Base-by-base conservation (phyloP, 371 early-diverging fungal species). In the Syncephalastrum sp. region DNA sequence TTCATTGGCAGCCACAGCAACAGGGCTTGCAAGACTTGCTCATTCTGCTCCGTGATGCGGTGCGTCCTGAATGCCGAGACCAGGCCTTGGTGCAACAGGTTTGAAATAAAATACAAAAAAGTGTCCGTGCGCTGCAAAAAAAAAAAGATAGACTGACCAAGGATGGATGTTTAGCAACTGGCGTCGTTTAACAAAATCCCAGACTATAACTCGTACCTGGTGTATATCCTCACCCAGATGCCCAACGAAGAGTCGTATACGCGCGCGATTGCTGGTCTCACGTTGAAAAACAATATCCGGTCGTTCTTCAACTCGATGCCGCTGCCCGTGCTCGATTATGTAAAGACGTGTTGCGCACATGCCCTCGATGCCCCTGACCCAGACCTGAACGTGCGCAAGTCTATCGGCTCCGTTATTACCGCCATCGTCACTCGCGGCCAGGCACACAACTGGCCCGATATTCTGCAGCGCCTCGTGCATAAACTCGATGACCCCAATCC, bases 141-240 rank as follows among this genome's bases (percentile, higher is more conserved):
- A 24, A n/a, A n/a, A n/a, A n/a, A n/a, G 29, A 25, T 43, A 27
- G 27, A 21, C 50, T 54, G 41, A 14, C n/a, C n/a, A n/a, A 45
- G 25, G 45, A 25, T 6, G 57, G 50, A 0, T 43, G 8, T 21
- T 54, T 77, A 94, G 94, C 84, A 86, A 73, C 80, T 95, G 44
- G 82, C 86, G 45, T 82, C 83, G 52, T 91, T 91, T 74, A 85
- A 84, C 65, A 75, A 77, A 57, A 81, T 92, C 12, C 89, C 93
- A 16, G 93, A 94, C 60, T 96, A 89, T 77, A 86, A 87, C 72
- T 89, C 86, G 64, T 96, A 95, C 81, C 84, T 95, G 42, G 83
- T 89, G 41, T 88, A 87, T 67, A 88, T 96, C 54, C 71, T 96
- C 53, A 82, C 86, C 3, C 72, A 76, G 56, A 78, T 85, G 80